Conservation (phyloP, 345 rosid genomes). For the Dimocarpus longan region DNA sequence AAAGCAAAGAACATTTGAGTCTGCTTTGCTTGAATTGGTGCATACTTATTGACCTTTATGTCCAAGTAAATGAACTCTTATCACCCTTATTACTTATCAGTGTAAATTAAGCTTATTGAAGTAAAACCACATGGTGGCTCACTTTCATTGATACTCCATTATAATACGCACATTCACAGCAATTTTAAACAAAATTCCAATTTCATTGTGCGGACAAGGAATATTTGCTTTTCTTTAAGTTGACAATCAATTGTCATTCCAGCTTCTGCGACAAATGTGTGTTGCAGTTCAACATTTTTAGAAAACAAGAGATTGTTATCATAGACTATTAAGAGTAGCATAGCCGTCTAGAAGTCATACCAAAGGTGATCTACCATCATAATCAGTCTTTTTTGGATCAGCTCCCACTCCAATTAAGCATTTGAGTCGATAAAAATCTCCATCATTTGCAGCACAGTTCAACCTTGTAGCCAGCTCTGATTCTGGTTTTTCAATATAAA, state of each 20-base stretch:
- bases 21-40: neutral
- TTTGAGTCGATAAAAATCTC: conserved; percentile 68
- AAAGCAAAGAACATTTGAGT: neutral
- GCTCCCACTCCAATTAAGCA: conserved; percentile 66
- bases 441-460: conserved; percentile 65
- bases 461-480: conserved; percentile 64
- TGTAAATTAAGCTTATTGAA: neutral
- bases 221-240: neutral
- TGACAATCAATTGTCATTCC: neutral
- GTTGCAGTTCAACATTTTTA: neutral
- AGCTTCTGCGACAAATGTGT: neutral
- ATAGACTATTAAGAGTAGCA: neutral
- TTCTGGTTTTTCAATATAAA: conserved; percentile 71
- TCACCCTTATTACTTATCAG: too few species aligned
- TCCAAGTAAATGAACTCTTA: too few species aligned
- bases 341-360: conserved; percentile 39
- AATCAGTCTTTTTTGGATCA: conserved; percentile 68
- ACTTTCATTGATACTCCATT: too few species aligned
- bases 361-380: conserved; percentile 83
- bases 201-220: neutral
- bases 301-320: neutral
- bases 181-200: neutral
- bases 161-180: neutral
- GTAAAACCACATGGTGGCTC: neutral
- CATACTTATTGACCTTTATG: neutral